Conservation (phyloP, 2,329 filamentous ascomycete genomes). For the Alternaria brassicicola region DNA sequence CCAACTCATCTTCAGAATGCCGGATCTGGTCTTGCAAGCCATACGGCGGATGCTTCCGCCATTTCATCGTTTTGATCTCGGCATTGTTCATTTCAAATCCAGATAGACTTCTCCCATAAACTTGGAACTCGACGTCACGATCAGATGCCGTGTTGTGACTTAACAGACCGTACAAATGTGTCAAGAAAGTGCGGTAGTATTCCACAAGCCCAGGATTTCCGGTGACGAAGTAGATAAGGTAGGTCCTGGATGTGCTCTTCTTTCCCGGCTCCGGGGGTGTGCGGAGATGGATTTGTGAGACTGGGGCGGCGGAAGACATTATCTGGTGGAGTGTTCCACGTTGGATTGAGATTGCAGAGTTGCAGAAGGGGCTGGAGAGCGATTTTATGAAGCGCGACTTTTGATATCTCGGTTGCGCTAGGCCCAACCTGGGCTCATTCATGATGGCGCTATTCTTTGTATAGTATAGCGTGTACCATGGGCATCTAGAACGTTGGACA, state of each 20-base stretch:
- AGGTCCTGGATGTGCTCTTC: slow-evolving; percentile 32
- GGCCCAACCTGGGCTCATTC: slow-evolving; percentile 2
- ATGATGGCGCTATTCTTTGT: not conserved
- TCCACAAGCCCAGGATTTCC: slow-evolving; percentile 78
- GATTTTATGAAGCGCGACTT: slow-evolving; percentile 13
- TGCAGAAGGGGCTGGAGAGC: slow-evolving; percentile 5
- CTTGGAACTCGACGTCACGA: slow-evolving; percentile 36
- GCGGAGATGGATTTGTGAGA: slow-evolving; percentile 34
- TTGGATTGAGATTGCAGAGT: not conserved
- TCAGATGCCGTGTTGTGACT: slow-evolving; percentile 39
- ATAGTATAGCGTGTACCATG: not conserved
- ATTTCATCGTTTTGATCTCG: slow-evolving; percentile 29
- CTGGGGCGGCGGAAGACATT: slow-evolving; percentile 20
- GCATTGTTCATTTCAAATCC: slow-evolving; percentile 50
- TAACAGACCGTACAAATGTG: slow-evolving; percentile 61
- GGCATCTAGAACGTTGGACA: slow-evolving; percentile 6
- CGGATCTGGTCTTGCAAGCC: slow-evolving; percentile 59
- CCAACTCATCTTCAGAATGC: slow-evolving; percentile 53
- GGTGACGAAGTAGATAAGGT: slow-evolving; percentile 73
- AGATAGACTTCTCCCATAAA: slow-evolving; percentile 51
- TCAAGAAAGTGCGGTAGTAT: slow-evolving; percentile 74
- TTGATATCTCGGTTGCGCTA: slow-evolving; percentile 22
- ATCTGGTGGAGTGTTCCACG: not conserved
- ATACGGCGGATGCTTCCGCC: slow-evolving; percentile 43
- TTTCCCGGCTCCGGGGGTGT: slow-evolving; percentile 26